Evolutionary conservation across 2,329 filamentous ascomycete species (phyloP).

Genomic region (Thelonectria olida): DNA sequence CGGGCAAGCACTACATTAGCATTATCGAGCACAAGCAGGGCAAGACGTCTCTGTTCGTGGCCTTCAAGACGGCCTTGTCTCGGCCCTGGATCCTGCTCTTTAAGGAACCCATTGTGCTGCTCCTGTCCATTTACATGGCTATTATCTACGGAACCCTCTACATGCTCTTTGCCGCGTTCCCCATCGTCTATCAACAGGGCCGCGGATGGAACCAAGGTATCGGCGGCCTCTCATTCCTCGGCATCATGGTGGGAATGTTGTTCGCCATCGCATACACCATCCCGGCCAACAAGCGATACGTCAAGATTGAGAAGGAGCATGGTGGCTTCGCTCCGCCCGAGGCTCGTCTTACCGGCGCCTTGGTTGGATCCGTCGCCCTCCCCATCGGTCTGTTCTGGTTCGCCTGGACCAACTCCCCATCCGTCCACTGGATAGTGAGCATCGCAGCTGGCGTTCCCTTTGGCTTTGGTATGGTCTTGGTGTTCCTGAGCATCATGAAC

Average conservation of each 20-base stretch:
- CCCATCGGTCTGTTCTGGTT: conserved; percentile 15
- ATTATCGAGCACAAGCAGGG: conserved; percentile 4
- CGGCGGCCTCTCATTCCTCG: conserved; percentile 8
- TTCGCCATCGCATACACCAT: conserved; percentile 7
- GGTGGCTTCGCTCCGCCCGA: conserved; percentile 11
- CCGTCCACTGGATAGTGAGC: conserved; percentile 11
- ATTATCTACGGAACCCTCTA: conserved; percentile 14
- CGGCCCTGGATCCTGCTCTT: conserved; percentile 12
- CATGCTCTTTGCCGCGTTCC: conserved; percentile 13
- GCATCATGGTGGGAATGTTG: conserved; percentile 15
- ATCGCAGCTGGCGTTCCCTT: conserved; percentile 14
- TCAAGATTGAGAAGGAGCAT: not conserved
- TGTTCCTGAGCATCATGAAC: conserved; percentile 13
- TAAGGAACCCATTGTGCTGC: conserved; percentile 9
- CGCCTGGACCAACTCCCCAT: conserved; percentile 14
- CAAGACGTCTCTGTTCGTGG: not conserved
- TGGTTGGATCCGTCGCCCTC: conserved; percentile 8
- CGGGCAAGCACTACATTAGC: conserved; percentile 15
- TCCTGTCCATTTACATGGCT: conserved; percentile 12
- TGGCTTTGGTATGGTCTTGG: conserved; percentile 12
- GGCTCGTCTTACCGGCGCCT: not conserved
- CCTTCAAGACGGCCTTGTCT: conserved; percentile 5
- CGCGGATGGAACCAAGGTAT: conserved; percentile 10
- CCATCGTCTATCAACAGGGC: conserved; percentile 11
- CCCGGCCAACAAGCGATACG: conserved; percentile 6